Conservation (phyloP, 2,329 filamentous ascomycete genomes). For the Cadophora luteo-olivacea region DNA sequence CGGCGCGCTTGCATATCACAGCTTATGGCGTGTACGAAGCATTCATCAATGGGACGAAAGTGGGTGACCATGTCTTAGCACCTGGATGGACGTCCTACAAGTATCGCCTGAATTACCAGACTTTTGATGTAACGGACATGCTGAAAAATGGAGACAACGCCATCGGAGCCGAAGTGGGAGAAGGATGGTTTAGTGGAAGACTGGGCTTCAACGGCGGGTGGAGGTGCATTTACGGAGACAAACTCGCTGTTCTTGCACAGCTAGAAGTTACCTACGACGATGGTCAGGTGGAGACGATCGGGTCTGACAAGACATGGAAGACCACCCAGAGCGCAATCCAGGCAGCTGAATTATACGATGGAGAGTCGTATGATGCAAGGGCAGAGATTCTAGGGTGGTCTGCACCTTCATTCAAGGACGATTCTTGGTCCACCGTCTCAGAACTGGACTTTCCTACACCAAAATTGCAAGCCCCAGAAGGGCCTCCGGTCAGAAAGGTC, state of each 20-base stretch:
- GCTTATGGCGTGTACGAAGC: slow-evolving; percentile 46
- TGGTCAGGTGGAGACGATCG: slow-evolving; percentile 9
- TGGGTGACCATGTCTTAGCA: slow-evolving; percentile 45
- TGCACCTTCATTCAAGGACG: slow-evolving; percentile 36
- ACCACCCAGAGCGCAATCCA: slow-evolving; percentile 36
- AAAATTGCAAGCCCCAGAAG: slow-evolving; percentile 48
- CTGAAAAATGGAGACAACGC: slow-evolving; percentile 48
- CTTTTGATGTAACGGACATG: slow-evolving; percentile 55
- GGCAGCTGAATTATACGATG: slow-evolving; percentile 49
- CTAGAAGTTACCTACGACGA: slow-evolving; percentile 44
- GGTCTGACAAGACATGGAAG: slow-evolving; percentile 50
- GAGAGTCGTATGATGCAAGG: slow-evolving; percentile 51
- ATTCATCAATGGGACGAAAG: slow-evolving; percentile 45
- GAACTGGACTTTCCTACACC: slow-evolving; percentile 45
- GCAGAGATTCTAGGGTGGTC: slow-evolving; percentile 42
- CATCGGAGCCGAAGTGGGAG: slow-evolving; percentile 51
- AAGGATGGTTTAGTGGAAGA: slow-evolving; percentile 57
- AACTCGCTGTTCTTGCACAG: slow-evolving; percentile 48
- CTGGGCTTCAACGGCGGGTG: slow-evolving; percentile 44
- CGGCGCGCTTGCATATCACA: slow-evolving; percentile 46
- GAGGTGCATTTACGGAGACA: slow-evolving; percentile 49
- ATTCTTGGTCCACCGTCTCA: slow-evolving; percentile 38
- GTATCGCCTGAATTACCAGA: slow-evolving; percentile 57
- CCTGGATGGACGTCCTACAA: slow-evolving; percentile 54
- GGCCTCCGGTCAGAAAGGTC: slow-evolving; percentile 52